Evolutionary conservation across 192 early-diverging fungal species (phyloP).

Genomic region (Neocallimastix lanati): DNA sequence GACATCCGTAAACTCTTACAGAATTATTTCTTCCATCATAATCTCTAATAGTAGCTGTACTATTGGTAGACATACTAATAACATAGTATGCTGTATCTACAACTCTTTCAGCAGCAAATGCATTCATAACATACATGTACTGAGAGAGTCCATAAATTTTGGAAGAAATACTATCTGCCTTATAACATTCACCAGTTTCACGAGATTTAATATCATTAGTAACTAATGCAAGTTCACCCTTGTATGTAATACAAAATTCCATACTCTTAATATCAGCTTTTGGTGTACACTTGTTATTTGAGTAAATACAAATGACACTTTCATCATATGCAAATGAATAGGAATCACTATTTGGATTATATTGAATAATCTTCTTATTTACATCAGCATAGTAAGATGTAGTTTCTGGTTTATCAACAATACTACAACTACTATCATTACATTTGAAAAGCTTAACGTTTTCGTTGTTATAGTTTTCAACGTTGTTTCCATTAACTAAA

Average conservation of each 20-base stretch:
- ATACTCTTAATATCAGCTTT: neutral
- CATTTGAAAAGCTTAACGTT: neutral
- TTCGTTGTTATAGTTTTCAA: neutral
- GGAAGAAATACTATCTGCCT: neutral
- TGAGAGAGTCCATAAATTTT: neutral
- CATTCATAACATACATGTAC: neutral
- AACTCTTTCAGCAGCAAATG: neutral
- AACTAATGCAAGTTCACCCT: neutral
- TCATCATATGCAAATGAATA: neutral
- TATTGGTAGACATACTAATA: neutral
- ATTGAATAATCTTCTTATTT: neutral
- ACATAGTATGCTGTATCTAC: neutral
- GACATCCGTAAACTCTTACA: neutral
- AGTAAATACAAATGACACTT: neutral
- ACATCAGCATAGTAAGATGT: neutral
- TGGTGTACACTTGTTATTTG: neutral
- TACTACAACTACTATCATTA: neutral
- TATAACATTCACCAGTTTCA: neutral
- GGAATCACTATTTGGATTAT: neutral
- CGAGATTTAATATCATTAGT: neutral
- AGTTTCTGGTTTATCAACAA: neutral
- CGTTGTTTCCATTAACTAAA: neutral
- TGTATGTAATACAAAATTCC: neutral
- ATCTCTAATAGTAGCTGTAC: neutral
- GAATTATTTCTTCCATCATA: neutral